phyloP scores from a whole-genome alignment of 441 rosid species.

The Pelargonium myrrhifolium region DNA sequence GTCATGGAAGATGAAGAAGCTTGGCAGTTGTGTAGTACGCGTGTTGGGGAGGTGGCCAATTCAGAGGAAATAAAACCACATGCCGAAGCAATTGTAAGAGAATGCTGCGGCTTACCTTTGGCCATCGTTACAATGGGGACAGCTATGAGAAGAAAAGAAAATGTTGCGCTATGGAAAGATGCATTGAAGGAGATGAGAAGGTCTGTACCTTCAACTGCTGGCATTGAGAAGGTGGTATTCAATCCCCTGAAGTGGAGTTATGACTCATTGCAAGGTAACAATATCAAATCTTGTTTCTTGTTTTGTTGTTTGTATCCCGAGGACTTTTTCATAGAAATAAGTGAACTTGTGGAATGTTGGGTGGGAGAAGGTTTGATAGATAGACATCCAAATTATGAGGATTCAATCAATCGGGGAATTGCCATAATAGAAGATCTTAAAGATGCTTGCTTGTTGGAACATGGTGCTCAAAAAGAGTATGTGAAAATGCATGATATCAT shows the following conservation, averaged over 20 bases:
- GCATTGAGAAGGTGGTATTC: slow-evolving; percentile 30
- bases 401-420: slow-evolving; percentile 23
- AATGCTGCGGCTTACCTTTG: slow-evolving; percentile 37
- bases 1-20: slow-evolving; percentile 30
- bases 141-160: slow-evolving; percentile 31
- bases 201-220: slow-evolving; percentile 25
- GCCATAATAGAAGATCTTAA: slow-evolving; percentile 32
- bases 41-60: slow-evolving; percentile 28
- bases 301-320: slow-evolving; percentile 37
- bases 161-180: slow-evolving; percentile 25
- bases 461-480: slow-evolving; percentile 21
- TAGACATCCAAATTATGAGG: slow-evolving; percentile 16
- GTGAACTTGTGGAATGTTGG: slow-evolving; percentile 32
- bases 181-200: slow-evolving; percentile 25
- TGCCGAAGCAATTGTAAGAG: slow-evolving; percentile 21
- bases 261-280: slow-evolving; percentile 20
- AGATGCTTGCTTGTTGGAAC: slow-evolving; percentile 32
- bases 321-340: slow-evolving; percentile 27
- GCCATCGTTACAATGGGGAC: slow-evolving; percentile 29
- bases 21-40: slow-evolving; percentile 28
- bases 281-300: slow-evolving; percentile 32
- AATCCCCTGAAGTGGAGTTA: slow-evolving; percentile 35
- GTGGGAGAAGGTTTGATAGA: slow-evolving; percentile 29
- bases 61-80: slow-evolving; percentile 24
- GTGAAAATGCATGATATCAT: slow-evolving; percentile 39